phyloP scores from a whole-genome alignment of 2,329 filamentous ascomycete species.

The Xylariaceae sp. region DNA sequence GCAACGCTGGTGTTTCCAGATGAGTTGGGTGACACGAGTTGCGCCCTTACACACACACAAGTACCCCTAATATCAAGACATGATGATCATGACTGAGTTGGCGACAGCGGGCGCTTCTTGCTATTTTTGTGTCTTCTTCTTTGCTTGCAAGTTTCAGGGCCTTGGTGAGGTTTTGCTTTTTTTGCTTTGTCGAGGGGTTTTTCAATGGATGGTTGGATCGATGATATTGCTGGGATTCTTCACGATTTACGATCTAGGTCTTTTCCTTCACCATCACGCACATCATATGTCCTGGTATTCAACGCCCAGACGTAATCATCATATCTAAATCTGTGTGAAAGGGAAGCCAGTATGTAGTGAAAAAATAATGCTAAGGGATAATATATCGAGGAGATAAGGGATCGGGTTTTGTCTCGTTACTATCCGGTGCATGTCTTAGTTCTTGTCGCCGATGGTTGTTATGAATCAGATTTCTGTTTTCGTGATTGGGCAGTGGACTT shows the following conservation, averaged over 20 bases:
- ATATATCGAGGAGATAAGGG: too few relatives aligned
- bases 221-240: not conserved
- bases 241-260: not conserved
- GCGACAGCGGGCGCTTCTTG: conserved; percentile 1
- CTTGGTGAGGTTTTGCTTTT: too few relatives aligned
- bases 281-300: conserved; percentile 12
- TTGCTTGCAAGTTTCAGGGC: not conserved
- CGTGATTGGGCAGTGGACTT: too few relatives aligned
- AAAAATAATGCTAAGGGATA: too few relatives aligned
- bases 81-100: not conserved
- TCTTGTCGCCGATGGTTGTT: too few relatives aligned
- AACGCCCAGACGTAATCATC: not conserved
- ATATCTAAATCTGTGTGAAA: not conserved
- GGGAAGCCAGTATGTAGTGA: not conserved
- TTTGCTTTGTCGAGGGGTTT: not conserved
- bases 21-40: not conserved
- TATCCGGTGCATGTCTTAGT: too few relatives aligned
- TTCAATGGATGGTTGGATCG: not conserved
- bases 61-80: conserved; percentile 3
- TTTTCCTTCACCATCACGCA: not conserved
- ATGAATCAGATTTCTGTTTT: too few relatives aligned
- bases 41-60: not conserved
- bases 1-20: not conserved
- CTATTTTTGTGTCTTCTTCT: conserved; percentile 1
- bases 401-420: too few relatives aligned